Conservation (phyloP, 768 basidiomycete genomes). For the Harrya chromipes region DNA sequence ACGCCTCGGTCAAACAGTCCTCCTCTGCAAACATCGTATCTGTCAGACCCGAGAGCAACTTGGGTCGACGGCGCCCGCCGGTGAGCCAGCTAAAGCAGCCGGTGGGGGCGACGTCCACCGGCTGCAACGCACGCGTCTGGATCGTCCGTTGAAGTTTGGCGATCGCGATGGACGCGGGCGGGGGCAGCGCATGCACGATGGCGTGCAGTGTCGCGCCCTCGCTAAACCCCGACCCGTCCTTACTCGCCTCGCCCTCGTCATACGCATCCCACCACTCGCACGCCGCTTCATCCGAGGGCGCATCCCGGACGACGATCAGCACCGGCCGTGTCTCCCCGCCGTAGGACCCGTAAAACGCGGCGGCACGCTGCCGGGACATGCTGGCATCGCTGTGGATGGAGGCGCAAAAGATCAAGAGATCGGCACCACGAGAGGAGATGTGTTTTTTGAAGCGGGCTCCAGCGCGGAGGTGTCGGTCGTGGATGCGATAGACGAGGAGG, state of each 20-base stretch:
- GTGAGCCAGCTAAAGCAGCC: slow-evolving; percentile 24
- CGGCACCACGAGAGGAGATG: slow-evolving; percentile 18
- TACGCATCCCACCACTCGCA: slow-evolving; percentile 20
- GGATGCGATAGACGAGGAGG: slow-evolving; percentile 19
- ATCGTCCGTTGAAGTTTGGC: slow-evolving; percentile 13
- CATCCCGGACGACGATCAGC: slow-evolving; percentile 23
- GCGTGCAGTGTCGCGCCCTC: slow-evolving; percentile 10
- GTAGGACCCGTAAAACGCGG: slow-evolving; percentile 19
- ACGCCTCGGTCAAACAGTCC: slow-evolving; percentile 13
- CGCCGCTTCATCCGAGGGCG: slow-evolving; percentile 17
- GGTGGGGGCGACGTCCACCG: slow-evolving; percentile 14
- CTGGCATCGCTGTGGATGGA: slow-evolving; percentile 4
- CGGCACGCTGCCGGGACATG: slow-evolving; percentile 11
- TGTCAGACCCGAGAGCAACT: background rate
- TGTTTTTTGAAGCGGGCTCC: slow-evolving; percentile 26
- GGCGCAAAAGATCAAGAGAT: slow-evolving; percentile 25
- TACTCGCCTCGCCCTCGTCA: background rate
- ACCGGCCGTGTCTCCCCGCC: slow-evolving; percentile 27
- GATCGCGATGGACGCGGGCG: background rate
- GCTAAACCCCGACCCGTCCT: background rate
- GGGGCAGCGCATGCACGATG: slow-evolving; percentile 24
- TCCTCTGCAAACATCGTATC: background rate
- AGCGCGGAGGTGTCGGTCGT: slow-evolving; percentile 19
- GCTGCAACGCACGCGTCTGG: slow-evolving; percentile 23
- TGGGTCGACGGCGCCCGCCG: slow-evolving; percentile 7